Percentiles rank a stretch among this genome's conserved stretches.
phyloP scores from a whole-genome alignment of 371 early-diverging fungal genomes.

The Apophysomyces trapeziformis region DNA sequence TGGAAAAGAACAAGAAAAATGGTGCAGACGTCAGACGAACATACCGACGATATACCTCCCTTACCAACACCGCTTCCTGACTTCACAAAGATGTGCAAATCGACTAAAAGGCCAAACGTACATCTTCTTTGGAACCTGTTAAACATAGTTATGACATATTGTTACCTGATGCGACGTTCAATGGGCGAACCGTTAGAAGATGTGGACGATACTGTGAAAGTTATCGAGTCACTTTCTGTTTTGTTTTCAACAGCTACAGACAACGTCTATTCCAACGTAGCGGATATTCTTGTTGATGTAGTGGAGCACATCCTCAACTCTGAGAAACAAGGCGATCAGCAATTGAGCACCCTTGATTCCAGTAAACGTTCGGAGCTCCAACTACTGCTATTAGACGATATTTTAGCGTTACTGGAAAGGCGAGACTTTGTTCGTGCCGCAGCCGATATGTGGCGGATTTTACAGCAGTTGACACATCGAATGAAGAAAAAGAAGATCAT shows the following conservation, averaged over 20 bases:
- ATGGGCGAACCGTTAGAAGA: conserved; percentile 39
- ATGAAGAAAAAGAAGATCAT: conserved; percentile 12
- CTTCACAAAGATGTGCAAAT: conserved; percentile 24
- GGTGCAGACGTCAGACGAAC: conserved; percentile 5
- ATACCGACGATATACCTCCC: conserved; percentile 12
- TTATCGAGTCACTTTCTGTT: conserved; percentile 23
- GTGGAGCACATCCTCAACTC: conserved; percentile 20
- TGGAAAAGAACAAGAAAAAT: conserved; percentile 28
- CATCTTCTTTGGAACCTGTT: conserved; percentile 35
- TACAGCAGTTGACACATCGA: conserved; percentile 17
- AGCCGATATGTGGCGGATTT: conserved; percentile 29
- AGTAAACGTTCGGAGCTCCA: conserved; percentile 20
- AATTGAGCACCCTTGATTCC: neutral
- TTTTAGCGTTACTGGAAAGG: conserved; percentile 13
- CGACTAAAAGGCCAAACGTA: conserved; percentile 16
- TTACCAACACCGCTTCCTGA: conserved; percentile 25
- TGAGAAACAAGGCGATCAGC: conserved; percentile 11
- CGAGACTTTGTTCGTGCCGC: conserved; percentile 22
- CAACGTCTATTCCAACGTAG: conserved; percentile 21
- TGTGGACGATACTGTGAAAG: conserved; percentile 15
- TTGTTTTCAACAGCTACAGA: conserved; percentile 27
- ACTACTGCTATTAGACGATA: conserved; percentile 28
- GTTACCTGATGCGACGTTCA: conserved; percentile 43
- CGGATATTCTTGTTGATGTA: conserved; percentile 26
- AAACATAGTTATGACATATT: conserved; percentile 34